Evolutionary conservation across 2,329 filamentous ascomycete species (phyloP).

Genomic region (Emericellopsis atlantica): DNA sequence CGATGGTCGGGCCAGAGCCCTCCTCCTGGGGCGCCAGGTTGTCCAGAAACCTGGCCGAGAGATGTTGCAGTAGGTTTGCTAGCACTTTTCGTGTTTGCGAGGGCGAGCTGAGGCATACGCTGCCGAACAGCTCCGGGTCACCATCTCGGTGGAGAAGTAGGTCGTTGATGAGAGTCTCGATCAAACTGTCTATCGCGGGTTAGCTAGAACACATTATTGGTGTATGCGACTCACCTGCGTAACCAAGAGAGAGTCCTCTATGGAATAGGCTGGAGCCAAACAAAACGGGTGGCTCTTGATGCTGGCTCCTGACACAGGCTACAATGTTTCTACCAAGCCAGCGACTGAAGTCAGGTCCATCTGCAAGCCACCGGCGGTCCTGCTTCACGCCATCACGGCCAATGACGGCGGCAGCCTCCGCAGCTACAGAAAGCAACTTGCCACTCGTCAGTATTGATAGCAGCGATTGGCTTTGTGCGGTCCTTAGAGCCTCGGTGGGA

Average conservation of each 20-base stretch:
- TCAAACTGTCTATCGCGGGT: slow-evolving; percentile 24
- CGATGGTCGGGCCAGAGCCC: slow-evolving; percentile 25
- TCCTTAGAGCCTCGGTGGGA: slow-evolving; percentile 11
- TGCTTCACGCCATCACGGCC: slow-evolving; percentile 17
- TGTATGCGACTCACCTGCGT: slow-evolving; percentile 41
- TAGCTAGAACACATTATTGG: slow-evolving; percentile 5
- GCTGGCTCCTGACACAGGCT: slow-evolving; percentile 22
- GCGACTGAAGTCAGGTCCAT: slow-evolving; percentile 48
- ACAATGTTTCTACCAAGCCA: slow-evolving; percentile 62
- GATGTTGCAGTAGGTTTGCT: slow-evolving; percentile 18
- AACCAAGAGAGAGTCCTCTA: slow-evolving; percentile 58
- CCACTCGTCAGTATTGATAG: slow-evolving; percentile 33
- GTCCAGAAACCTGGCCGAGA: slow-evolving; percentile 32
- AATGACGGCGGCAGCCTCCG: slow-evolving; percentile 41
- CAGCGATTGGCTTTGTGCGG: slow-evolving; percentile 21
- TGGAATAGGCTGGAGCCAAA: slow-evolving; percentile 35
- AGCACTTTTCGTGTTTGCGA: slow-evolving; percentile 13
- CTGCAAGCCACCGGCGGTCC: slow-evolving; percentile 44
- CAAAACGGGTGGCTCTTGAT: slow-evolving; percentile 22
- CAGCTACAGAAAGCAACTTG: slow-evolving; percentile 33
- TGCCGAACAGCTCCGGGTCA: slow-evolving; percentile 12
- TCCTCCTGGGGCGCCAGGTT: slow-evolving; percentile 17
- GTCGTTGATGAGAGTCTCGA: slow-evolving; percentile 19
- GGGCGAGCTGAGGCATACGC: slow-evolving; percentile 15
- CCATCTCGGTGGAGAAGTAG: slow-evolving; percentile 20